Conservation (phyloP, 2,329 filamentous ascomycete species). For the Colletotrichum sp. region DNA sequence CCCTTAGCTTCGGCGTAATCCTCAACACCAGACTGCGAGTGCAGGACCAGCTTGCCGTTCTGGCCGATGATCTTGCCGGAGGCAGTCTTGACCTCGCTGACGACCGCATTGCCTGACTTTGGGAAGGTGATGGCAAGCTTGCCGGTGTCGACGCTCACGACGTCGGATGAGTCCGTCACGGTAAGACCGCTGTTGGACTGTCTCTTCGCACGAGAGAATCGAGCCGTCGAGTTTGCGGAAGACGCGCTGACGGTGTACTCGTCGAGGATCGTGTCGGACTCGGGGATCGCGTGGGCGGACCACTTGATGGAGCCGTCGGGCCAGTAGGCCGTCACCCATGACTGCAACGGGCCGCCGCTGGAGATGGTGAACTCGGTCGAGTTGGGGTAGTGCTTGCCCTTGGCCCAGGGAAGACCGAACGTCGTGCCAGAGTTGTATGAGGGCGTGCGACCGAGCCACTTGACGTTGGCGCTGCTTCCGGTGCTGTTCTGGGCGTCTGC, state of each 20-base stretch:
- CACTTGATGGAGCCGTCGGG: slow-evolving; percentile 66
- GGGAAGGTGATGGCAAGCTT: slow-evolving; percentile 47
- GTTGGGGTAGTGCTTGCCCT: slow-evolving; percentile 40
- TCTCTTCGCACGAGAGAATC: slow-evolving; percentile 12
- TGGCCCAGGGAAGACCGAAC: slow-evolving; percentile 50
- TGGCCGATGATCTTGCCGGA: slow-evolving; percentile 47
- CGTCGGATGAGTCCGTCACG: slow-evolving; percentile 22
- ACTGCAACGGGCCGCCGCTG: slow-evolving; percentile 39
- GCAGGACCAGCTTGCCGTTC: slow-evolving; percentile 57
- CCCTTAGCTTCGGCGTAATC: slow-evolving; percentile 43
- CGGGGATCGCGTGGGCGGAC: slow-evolving; percentile 61
- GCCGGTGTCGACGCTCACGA: slow-evolving; percentile 48
- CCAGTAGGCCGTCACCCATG: slow-evolving; percentile 66
- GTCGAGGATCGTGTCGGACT: slow-evolving; percentile 40
- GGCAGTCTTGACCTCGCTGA: slow-evolving; percentile 43
- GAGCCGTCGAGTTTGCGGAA: slow-evolving; percentile 26
- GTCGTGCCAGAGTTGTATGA: slow-evolving; percentile 40
- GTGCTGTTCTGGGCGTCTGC: slow-evolving; percentile 9
- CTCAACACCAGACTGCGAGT: slow-evolving; percentile 53
- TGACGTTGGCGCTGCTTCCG: slow-evolving; percentile 27
- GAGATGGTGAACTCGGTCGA: slow-evolving; percentile 40
- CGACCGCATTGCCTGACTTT: slow-evolving; percentile 43
- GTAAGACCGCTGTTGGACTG: slow-evolving; percentile 39
- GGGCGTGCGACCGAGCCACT: slow-evolving; percentile 46
- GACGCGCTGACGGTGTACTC: slow-evolving; percentile 42